Conservation (phyloP, 176 grass and related monocot species). For the Echinochloa phyllopogon region DNA sequence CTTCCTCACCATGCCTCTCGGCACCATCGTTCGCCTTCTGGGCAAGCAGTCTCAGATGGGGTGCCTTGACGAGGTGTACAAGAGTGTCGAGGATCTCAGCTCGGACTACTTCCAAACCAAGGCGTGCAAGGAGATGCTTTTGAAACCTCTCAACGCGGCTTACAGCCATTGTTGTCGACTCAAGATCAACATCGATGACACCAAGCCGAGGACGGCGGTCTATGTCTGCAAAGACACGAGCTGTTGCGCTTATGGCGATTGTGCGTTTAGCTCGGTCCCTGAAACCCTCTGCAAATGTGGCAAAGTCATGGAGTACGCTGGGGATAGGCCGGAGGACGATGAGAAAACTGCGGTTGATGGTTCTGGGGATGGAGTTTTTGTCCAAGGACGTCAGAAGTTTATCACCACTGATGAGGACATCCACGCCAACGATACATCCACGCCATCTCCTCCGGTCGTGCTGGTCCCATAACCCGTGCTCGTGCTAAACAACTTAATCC, state of each 20-base stretch:
- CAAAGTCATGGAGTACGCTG: background rate
- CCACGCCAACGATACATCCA: no score
- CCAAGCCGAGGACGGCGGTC: background rate
- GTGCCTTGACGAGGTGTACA: conserved; percentile 45
- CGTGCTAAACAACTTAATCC: no score
- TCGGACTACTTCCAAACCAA: background rate
- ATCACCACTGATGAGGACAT: conserved; percentile 49
- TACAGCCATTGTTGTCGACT: background rate
- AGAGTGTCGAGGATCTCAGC: conserved; percentile 39
- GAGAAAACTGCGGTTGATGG: background rate
- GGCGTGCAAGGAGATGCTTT: conserved; percentile 49
- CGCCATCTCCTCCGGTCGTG: no score
- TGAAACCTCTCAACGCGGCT: conserved; percentile 1
- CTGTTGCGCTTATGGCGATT: background rate
- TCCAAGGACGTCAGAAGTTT: conserved; percentile 11
- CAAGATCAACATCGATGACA: background rate
- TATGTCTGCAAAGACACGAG: background rate
- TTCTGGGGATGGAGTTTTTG: conserved; percentile 32
- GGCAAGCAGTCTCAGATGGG: conserved; percentile 39
- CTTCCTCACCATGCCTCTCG: conserved; percentile 64
- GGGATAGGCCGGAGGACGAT: background rate
- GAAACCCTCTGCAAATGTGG: background rate
- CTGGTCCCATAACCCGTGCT: no score
- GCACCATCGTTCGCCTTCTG: conserved; percentile 45
- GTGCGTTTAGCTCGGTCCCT: background rate